Conservation (phyloP, 306 rosid species). For the Phaseolus lunatus region DNA sequence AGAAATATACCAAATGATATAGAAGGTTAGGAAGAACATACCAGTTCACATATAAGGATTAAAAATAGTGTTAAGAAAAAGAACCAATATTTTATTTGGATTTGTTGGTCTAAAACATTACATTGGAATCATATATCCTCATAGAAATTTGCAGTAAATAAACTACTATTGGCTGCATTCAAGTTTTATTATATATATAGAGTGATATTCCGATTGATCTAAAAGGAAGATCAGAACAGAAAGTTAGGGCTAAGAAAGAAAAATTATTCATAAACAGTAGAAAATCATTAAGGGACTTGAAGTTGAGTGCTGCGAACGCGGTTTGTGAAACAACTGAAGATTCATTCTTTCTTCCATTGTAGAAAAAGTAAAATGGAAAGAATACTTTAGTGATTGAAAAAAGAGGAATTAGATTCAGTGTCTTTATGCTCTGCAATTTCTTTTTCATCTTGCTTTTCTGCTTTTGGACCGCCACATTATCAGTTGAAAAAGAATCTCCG, state of each 20-base stretch:
- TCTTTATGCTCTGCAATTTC: not conserved
- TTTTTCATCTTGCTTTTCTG: not conserved
- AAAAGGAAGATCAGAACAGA: too few relatives aligned
- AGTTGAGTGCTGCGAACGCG: conserved; percentile 2
- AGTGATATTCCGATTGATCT: not conserved
- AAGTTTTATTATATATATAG: not conserved
- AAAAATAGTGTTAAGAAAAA: not conserved
- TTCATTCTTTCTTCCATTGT: not conserved
- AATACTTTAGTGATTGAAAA: not conserved
- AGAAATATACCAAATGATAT: not conserved
- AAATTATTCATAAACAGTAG: not conserved
- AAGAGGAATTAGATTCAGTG: not conserved
- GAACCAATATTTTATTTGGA: not conserved
- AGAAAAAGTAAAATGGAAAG: not conserved
- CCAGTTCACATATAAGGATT: not conserved
- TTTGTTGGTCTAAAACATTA: not conserved
- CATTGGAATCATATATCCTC: not conserved
- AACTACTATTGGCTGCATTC: not conserved
- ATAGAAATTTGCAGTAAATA: not conserved
- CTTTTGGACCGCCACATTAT: not conserved
- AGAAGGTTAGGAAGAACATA: not conserved
- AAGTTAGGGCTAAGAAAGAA: not conserved
- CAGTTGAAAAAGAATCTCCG: not conserved
- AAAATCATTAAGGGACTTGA: not conserved
- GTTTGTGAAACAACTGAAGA: not conserved